These are phyloP conservation scores for Colletotrichum noveboracense DNA, from an alignment of 2,329 filamentous ascomycete species.

Conservation along the genomic window DNA sequence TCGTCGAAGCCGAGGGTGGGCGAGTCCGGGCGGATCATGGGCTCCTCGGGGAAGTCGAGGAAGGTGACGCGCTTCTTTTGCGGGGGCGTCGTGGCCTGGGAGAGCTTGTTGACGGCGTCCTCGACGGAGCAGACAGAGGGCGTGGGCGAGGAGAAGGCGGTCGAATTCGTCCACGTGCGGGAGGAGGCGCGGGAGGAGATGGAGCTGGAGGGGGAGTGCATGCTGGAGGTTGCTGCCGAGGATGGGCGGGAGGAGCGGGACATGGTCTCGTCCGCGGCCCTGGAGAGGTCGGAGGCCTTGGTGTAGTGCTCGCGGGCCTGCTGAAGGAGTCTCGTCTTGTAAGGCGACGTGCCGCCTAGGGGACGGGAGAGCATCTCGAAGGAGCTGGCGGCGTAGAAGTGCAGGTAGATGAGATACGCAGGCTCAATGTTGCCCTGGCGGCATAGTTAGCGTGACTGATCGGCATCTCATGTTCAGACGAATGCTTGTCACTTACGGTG, in stretches of 20 bases:
- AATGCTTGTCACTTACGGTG: conserved; percentile 36
- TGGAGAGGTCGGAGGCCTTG: conserved; percentile 52
- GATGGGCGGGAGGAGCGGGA: conserved; percentile 43
- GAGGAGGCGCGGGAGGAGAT: conserved; percentile 40
- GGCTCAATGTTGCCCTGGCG: conserved; percentile 49
- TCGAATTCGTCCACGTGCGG: conserved; percentile 43
- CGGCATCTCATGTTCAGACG: neutral
- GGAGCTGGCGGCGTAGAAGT: conserved; percentile 67
- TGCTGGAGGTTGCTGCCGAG: conserved; percentile 41
- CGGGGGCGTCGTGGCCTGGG: neutral
- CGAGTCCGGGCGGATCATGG: conserved; percentile 62
- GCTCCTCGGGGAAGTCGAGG: conserved; percentile 44
- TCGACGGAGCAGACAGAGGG: conserved; percentile 47
- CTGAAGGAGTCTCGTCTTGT: conserved; percentile 52
- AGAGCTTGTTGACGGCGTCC: conserved; percentile 25
- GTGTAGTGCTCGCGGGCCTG: conserved; percentile 59
- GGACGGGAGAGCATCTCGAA: conserved; percentile 61
- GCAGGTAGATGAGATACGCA: conserved; percentile 61
- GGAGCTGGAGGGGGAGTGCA: conserved; percentile 53
- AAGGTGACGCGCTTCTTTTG: conserved; percentile 46
- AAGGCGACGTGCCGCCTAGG: conserved; percentile 48
- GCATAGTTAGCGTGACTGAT: conserved; percentile 20
- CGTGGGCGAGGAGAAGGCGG: conserved; percentile 50
- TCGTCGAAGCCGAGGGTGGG: conserved; percentile 64
- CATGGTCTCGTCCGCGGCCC: conserved; percentile 49